Evolutionary conservation across 2,329 filamentous ascomycete genomes (phyloP).

Genomic region (Raffaelea ambrosiae): DNA sequence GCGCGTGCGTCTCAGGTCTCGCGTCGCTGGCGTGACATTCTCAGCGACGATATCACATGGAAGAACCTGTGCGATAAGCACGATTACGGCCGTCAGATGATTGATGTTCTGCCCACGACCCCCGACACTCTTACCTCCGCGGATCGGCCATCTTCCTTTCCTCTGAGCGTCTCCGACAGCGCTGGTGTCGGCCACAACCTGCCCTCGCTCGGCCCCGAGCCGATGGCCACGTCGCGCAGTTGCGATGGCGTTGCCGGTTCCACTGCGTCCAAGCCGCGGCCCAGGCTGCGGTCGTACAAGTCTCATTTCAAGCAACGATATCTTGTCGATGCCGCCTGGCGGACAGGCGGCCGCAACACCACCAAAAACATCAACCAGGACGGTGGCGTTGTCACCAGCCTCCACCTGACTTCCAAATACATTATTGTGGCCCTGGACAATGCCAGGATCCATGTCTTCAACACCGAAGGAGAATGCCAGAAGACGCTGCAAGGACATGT

Average conservation of each 20-base stretch:
- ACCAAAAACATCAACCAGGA: conserved; percentile 89
- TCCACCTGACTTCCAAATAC: conserved; percentile 91
- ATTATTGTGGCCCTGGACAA: conserved; percentile 97
- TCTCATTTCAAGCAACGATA: conserved; percentile 98
- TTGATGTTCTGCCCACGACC: conserved; percentile 34
- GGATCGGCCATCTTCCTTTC: conserved; percentile 21
- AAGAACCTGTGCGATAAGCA: conserved; percentile 95
- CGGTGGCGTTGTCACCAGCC: conserved; percentile 89
- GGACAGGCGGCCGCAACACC: conserved; percentile 77
- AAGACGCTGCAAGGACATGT: conserved; percentile 90
- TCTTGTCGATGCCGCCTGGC: conserved; percentile 94
- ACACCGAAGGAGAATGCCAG: conserved; percentile 79
- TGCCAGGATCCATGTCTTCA: conserved; percentile 96
- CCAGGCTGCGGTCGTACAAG: conserved; percentile 76
- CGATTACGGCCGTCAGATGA: conserved; percentile 62
- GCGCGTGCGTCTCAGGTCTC: conserved; percentile 96
- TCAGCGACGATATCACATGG: conserved; percentile 97
- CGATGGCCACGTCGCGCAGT: conserved; percentile 37
- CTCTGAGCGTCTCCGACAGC: conserved; percentile 25
- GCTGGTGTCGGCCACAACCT: conserved; percentile 30
- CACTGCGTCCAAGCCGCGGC: conserved; percentile 29
- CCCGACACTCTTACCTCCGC: conserved; percentile 18
- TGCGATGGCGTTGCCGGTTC: conserved; percentile 42
- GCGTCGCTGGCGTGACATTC: conserved; percentile 80
- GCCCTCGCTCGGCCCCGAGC: conserved; percentile 31